Evolutionary conservation across 2,329 filamentous ascomycete genomes (phyloP).

Genomic region (Trichoderma harzianum): DNA sequence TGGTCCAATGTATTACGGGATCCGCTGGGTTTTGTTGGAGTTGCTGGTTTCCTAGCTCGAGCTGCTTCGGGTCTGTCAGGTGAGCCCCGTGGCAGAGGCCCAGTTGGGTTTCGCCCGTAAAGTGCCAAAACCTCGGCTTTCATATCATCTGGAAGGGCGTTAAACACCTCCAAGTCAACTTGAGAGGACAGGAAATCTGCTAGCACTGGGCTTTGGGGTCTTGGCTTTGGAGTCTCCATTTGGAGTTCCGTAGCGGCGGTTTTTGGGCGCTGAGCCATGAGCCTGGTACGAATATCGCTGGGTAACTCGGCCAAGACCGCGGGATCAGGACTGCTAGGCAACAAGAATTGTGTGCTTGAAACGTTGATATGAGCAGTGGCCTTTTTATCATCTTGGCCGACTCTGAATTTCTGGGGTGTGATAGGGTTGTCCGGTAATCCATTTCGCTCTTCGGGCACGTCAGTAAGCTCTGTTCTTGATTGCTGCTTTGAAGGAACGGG

Average conservation of each 20-base stretch:
- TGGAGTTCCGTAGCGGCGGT: slow-evolving; percentile 23
- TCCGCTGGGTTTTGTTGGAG: slow-evolving; percentile 63
- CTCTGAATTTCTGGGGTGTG: slow-evolving; percentile 51
- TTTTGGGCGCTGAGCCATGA: slow-evolving; percentile 58
- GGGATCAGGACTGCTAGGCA: slow-evolving; percentile 80
- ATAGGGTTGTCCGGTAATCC: slow-evolving; percentile 47
- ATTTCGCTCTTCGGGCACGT: slow-evolving; percentile 42
- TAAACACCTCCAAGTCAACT: slow-evolving; percentile 79
- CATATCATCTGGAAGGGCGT: slow-evolving; percentile 79
- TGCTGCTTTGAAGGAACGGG: slow-evolving; percentile 40
- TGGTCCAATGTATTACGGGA: slow-evolving; percentile 40
- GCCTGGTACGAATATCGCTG: slow-evolving; percentile 71
- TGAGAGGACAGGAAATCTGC: slow-evolving; percentile 62
- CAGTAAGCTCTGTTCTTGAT: slow-evolving; percentile 46
- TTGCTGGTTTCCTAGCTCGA: slow-evolving; percentile 51
- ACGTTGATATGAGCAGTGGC: slow-evolving; percentile 71
- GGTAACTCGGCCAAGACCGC: slow-evolving; percentile 81
- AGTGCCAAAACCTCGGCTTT: slow-evolving; percentile 77
- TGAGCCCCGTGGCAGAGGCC: slow-evolving; percentile 44
- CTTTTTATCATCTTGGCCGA: slow-evolving; percentile 48
- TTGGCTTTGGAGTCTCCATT: slow-evolving; percentile 31
- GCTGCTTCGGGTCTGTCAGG: slow-evolving; percentile 55
- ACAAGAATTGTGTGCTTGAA: slow-evolving; percentile 83
- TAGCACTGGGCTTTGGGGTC: slow-evolving; percentile 40
- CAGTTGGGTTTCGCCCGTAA: slow-evolving; percentile 49